These are phyloP conservation scores for Umbelopsis sp. DNA, from an alignment of 192 early-diverging fungal genomes.

Conservation along the genomic window DNA sequence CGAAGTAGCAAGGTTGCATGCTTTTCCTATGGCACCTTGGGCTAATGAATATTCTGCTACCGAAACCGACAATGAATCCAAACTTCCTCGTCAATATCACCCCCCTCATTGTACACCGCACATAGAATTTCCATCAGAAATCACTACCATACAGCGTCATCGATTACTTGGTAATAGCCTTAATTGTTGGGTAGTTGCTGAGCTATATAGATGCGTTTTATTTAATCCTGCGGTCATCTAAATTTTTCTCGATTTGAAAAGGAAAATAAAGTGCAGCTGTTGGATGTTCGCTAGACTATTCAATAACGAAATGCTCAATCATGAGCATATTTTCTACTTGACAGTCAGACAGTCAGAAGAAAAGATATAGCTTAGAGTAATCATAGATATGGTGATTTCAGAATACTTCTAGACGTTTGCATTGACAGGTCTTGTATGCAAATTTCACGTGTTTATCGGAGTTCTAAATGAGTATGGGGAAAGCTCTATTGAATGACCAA, in stretches of 20 bases:
- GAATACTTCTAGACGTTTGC: not conserved
- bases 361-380: too few species aligned
- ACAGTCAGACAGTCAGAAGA: too few species aligned
- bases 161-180: slow-evolving; percentile 87
- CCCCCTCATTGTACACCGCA: slow-evolving; percentile 24
- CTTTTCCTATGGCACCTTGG: slow-evolving; percentile 61
- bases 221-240: slow-evolving; percentile 27
- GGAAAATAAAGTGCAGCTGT: not conserved
- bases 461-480: not conserved
- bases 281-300: not conserved
- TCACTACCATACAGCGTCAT: slow-evolving; percentile 71
- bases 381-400: too few species aligned
- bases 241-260: not conserved
- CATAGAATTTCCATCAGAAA: slow-evolving; percentile 68
- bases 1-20: slow-evolving; percentile 81
- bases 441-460: slow-evolving; percentile 2
- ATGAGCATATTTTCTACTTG: too few species aligned
- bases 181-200: slow-evolving; percentile 80
- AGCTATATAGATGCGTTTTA: slow-evolving; percentile 72
- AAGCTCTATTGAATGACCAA: not conserved
- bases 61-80: not conserved
- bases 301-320: too few species aligned
- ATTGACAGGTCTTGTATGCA: not conserved
- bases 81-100: slow-evolving; percentile 1
- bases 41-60: not conserved